Conservation (phyloP, 306 rosid genomes). For the Lupinus albus region DNA sequence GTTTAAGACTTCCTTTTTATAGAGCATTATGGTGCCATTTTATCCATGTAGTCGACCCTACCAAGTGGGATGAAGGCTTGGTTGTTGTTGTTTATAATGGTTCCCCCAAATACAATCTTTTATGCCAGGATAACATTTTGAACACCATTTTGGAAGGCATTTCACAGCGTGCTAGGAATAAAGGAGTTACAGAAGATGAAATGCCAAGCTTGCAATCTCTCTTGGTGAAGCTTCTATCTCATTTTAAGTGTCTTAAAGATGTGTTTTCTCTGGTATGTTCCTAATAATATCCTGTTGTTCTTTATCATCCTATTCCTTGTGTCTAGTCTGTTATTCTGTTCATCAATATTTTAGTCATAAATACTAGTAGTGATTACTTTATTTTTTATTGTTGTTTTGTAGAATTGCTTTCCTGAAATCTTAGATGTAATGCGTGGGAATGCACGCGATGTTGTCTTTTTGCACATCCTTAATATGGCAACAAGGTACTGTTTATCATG, state of each 20-base stretch:
- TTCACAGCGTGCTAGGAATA: constrained; percentile 52
- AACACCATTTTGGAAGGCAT: constrained; percentile 75
- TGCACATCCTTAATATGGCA: constrained; percentile 78
- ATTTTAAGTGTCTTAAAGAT: constrained; percentile 62
- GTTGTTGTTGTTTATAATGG: too few species aligned
- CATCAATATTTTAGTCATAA: constrained; percentile 14
- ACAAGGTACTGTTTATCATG: constrained; percentile 58
- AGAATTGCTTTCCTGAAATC: constrained; percentile 81
- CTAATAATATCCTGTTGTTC: constrained; percentile 32
- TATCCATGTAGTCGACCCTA: too few species aligned
- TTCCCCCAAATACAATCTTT: constrained; percentile 38
- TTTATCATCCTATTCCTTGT: constrained; percentile 6
- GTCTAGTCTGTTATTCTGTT: neutral
- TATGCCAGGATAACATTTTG: constrained; percentile 69
- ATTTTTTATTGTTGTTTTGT: constrained; percentile 36
- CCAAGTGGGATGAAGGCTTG: too few species aligned
- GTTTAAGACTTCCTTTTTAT: constrained; percentile 20
- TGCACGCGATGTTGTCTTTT: constrained; percentile 59
- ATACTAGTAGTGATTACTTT: constrained; percentile 31
- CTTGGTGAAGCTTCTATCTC: constrained; percentile 77
- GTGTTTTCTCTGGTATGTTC: constrained; percentile 66
- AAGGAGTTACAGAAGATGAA: constrained; percentile 62
- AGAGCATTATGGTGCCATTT: too few species aligned
- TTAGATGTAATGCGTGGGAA: constrained; percentile 72
- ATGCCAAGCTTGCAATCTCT: constrained; percentile 79